Evolutionary conservation across 73 alveolate species (phyloP).

Genomic region (Paramecium bursaria): DNA sequence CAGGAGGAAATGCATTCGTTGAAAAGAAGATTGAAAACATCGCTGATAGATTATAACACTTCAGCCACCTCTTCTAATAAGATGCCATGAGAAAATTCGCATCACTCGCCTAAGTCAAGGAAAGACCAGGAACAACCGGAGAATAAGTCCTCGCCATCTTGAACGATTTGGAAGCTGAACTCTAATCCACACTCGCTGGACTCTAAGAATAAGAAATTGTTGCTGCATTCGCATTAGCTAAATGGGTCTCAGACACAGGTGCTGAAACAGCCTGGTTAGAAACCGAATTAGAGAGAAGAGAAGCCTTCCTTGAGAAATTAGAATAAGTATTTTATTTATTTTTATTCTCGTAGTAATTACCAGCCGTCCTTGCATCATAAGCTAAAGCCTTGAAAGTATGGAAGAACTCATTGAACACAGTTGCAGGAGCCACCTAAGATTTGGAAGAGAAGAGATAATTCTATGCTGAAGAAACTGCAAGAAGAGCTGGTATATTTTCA

Average conservation of each 20-base stretch:
- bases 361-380: constrained; percentile 53
- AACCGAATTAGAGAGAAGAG: constrained; percentile 47
- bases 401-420: constrained; percentile 53
- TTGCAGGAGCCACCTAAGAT: constrained; percentile 64
- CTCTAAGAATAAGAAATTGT: constrained; percentile 62
- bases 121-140: constrained; percentile 64
- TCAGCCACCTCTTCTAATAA: constrained; percentile 65
- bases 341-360: constrained; percentile 1
- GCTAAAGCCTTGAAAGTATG: constrained; percentile 57
- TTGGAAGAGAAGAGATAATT: constrained; percentile 63
- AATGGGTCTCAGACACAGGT: constrained; percentile 49
- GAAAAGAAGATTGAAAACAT: constrained; percentile 55
- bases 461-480: constrained; percentile 52
- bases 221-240: constrained; percentile 58
- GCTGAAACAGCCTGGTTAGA: constrained; percentile 63
- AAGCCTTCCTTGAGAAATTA: constrained; percentile 24
- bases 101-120: constrained; percentile 45
- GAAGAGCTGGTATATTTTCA: constrained; percentile 15
- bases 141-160: constrained; percentile 53
- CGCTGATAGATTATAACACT: constrained; percentile 50
- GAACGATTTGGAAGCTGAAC: constrained; percentile 44
- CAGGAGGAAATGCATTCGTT: constrained; percentile 40
- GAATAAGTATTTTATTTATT: constrained; percentile 10
- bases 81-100: constrained; percentile 51
- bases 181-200: constrained; percentile 34